phyloP scores from a whole-genome alignment of 768 basidiomycete species.

The Leccinum arenicola region DNA sequence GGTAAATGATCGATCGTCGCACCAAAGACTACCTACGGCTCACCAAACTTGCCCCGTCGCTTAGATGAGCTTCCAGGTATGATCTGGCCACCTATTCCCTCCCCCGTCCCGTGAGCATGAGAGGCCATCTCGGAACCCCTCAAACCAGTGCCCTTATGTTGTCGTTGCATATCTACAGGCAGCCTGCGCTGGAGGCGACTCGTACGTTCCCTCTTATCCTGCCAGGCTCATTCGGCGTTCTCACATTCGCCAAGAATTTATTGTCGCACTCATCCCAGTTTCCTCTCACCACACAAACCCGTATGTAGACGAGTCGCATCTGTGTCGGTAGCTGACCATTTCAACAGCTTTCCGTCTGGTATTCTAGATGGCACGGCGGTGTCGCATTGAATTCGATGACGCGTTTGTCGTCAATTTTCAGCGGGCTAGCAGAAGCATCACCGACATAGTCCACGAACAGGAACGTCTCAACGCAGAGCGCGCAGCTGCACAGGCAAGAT shows the following conservation, averaged over 20 bases:
- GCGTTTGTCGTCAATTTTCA: too few species aligned
- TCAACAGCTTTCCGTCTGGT: constrained; percentile 42
- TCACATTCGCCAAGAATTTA: constrained; percentile 30
- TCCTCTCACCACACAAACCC: too few species aligned
- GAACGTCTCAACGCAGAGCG: constrained; percentile 54
- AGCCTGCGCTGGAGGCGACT: constrained; percentile 36
- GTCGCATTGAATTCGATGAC: constrained; percentile 41
- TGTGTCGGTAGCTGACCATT: constrained; percentile 39
- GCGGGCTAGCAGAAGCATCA: too few species aligned
- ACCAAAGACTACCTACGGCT: not conserved
- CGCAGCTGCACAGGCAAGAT: constrained; percentile 55
- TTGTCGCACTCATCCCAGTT: constrained; percentile 38
- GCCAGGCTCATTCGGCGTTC: not conserved
- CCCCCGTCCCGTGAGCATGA: too few species aligned
- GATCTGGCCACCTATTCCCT: too few species aligned
- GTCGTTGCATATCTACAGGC: constrained; percentile 43
- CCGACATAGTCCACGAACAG: constrained; percentile 53
- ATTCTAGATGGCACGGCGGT: constrained; percentile 49
- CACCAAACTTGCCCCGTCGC: not conserved
- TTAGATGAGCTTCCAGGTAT: constrained; percentile 6
- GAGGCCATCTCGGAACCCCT: too few species aligned
- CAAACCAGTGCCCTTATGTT: constrained; percentile 43
- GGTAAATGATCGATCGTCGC: not conserved
- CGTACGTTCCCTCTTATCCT: constrained; percentile 30
- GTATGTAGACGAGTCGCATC: constrained; percentile 14